A percentile compares a stretch with the other conserved stretches of the same genome.
phyloP scores from a whole-genome alignment of 345 rosid species.

The Syzygium grande region DNA sequence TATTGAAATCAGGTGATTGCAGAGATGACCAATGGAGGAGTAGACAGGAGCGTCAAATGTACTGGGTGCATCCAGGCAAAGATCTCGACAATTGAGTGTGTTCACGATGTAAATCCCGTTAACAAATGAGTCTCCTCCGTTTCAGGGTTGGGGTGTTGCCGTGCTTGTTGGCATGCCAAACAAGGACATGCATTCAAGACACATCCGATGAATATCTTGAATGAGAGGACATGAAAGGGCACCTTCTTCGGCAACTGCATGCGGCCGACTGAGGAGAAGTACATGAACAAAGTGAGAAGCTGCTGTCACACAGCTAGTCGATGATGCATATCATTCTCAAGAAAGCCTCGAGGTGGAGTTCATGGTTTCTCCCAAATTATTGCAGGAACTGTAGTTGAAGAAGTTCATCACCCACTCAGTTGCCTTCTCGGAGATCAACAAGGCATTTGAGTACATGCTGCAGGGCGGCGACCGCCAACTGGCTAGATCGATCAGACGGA shows the following conservation, averaged over 20 bases:
- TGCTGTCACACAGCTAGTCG: neutral
- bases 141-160: constrained; percentile 49
- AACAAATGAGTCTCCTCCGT: neutral
- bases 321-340: neutral
- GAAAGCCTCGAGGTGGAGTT: neutral
- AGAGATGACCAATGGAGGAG: constrained; percentile 70
- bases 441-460: constrained; percentile 30
- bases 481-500: neutral
- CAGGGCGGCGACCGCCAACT: neutral
- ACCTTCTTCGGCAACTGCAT: constrained; percentile 53
- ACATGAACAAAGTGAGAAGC: constrained; percentile 30
- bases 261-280: constrained; percentile 38
- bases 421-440: constrained; percentile 30
- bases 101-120: constrained; percentile 47
- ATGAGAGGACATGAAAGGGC: constrained; percentile 42
- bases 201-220: constrained; percentile 31
- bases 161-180: constrained; percentile 38
- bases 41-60: constrained; percentile 72
- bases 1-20: constrained; percentile 39
- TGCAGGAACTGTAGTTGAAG: constrained; percentile 29
- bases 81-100: constrained; percentile 82
- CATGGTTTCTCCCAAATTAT: neutral
- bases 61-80: constrained; percentile 60
- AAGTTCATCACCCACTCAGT: constrained; percentile 30
- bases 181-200: constrained; percentile 39